Base-by-base conservation (phyloP, 2,329 filamentous ascomycete genomes). In the Fusarium stilboides region DNA sequence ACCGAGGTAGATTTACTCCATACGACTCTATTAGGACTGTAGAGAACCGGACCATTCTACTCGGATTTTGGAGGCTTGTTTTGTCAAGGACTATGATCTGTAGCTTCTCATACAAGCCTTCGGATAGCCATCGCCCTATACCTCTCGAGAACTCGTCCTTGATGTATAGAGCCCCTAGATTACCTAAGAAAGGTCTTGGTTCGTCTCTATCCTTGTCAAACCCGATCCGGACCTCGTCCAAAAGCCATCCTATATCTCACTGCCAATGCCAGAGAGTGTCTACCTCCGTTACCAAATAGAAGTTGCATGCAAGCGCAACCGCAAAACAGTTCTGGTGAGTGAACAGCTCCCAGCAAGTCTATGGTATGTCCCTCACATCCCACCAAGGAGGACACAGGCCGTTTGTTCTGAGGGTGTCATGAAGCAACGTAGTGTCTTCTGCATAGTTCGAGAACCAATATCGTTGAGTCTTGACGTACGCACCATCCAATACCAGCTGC, bases 1-100 rank as follows among this genome's bases (percentile, higher is more conserved):
- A 3, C 62, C 62, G 4, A 65, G 10, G 33, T 65, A 61, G 33
- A 66, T 54, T 6, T 65, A 24, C 20, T 65, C 42, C 13, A 49
- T n/a, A 12, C 34, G 45, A 13, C 19, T 45, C 10, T 58, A 45
- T 12, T 61, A 10, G 19, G 61, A 22, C 6, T 26, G 14, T 9
- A 49, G 12, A 7, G 22, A 20, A 22, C 42, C 24, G 3, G 55
- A 39, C 59, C 59, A 64, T 17, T 17, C 9, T 5, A 22, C 40
- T 59, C 20, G 49, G 24, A 17, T 24, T 9, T 3, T 19, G 17
- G 9, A 64, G 22, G 6, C 15, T n/a, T 39, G 64, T 54, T 7
- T 43, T 26, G 15, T 65, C 42, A 2, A 65, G 53, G n/a, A 45
- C 33, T 3, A 64, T 28, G 2, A 22, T 43, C 9, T 10, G 42